A percentile compares a stretch with the other conserved stretches of the same genome.
phyloP scores from a whole-genome alignment of 164 flowering plant genomes.

The Malania oleifera region DNA sequence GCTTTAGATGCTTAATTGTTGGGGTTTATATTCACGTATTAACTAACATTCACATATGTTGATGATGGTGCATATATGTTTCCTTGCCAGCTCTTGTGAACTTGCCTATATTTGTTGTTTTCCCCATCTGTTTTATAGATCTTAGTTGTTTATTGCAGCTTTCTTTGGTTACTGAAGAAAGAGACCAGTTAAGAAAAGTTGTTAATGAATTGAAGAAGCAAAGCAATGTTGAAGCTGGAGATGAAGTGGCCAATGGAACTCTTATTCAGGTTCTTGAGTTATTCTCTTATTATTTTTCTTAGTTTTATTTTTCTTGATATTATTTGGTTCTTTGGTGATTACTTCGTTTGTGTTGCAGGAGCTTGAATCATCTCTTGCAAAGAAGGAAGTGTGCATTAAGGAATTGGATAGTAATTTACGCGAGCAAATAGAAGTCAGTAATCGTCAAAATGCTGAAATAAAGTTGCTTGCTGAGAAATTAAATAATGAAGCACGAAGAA shows the following conservation, averaged over 20 bases:
- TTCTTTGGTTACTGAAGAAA: conserved; percentile 57
- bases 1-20: too few species aligned
- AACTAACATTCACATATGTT: too few species aligned
- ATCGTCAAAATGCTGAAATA: conserved; percentile 59
- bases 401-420: conserved; percentile 53
- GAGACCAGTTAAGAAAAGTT: conserved; percentile 51
- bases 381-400: conserved; percentile 52
- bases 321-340: conserved; percentile 8
- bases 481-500: conserved; percentile 61
- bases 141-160: conserved; percentile 42
- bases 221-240: conserved; percentile 42
- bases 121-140: neutral
- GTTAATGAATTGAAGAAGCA: conserved; percentile 38
- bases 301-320: conserved; percentile 7
- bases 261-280: conserved; percentile 43
- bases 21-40: too few species aligned
- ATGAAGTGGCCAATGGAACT: conserved; percentile 26
- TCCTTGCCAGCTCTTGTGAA: neutral
- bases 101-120: neutral
- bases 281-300: neutral
- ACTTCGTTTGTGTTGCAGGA: conserved; percentile 40
- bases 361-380: conserved; percentile 58
- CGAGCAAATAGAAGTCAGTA: conserved; percentile 50
- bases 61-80: neutral
- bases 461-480: conserved; percentile 65